Percentiles rank a stretch among this genome's conserved stretches.
Evolutionary conservation across 1,284 basidiomycete species (phyloP).

Genomic region (Filobasidium uniguttulatum): DNA sequence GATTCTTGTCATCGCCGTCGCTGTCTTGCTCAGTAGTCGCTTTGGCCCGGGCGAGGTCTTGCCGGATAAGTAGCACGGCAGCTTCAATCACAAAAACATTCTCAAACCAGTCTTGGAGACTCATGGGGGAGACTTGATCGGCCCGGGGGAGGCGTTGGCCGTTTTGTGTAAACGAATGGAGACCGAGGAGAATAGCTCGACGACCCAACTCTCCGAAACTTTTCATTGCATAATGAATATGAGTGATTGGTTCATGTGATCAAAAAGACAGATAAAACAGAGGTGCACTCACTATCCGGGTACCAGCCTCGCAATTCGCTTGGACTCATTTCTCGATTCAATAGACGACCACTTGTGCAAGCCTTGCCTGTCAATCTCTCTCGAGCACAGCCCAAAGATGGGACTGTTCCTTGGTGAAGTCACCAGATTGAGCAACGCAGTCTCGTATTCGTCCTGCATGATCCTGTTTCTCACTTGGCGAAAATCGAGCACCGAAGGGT

Average conservation of each 20-base stretch:
- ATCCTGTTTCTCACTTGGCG: constrained; percentile 18
- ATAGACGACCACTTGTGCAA: constrained; percentile 17
- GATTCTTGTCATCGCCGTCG: constrained; percentile 9
- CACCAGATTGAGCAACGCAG: constrained; percentile 19
- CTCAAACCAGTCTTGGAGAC: constrained; percentile 22
- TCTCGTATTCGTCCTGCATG: constrained; percentile 21
- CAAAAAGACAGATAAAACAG: no score
- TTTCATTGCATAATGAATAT: no score
- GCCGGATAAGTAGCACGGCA: constrained; percentile 26
- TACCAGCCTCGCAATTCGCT: constrained; percentile 15
- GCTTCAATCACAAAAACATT: constrained; percentile 31
- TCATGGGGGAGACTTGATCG: constrained; percentile 18
- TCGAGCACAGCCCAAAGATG: constrained; percentile 15
- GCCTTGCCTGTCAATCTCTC: constrained; percentile 18
- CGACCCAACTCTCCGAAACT: no score
- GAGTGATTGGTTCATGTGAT: no score
- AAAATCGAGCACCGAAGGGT: constrained; percentile 25
- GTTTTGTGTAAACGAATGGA: no score
- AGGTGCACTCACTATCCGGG: constrained; percentile 29
- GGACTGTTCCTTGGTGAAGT: constrained; percentile 16
- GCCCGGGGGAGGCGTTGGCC: background rate
- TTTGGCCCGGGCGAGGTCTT: constrained; percentile 18
- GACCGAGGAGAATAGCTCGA: no score
- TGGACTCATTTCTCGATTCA: constrained; percentile 7
- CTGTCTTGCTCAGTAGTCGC: constrained; percentile 1